Evolutionary conservation across 352 stramenopile species (phyloP), one percentile per base, ranked within the genome.

Genomic region (Pilasporangium apinafurcum): DNA sequence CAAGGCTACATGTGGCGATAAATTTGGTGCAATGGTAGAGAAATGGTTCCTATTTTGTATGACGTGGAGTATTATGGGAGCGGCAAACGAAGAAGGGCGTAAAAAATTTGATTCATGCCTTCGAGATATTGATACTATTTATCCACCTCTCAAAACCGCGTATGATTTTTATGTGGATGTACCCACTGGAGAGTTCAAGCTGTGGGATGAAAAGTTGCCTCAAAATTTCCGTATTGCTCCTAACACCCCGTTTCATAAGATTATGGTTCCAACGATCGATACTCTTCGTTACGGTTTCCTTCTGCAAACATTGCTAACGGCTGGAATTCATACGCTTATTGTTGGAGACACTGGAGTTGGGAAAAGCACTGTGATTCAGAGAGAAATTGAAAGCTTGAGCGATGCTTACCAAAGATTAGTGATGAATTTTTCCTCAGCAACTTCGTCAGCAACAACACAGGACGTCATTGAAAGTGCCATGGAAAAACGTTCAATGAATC

Each of bases 111-210:
- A 92, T 46, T 75, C 84, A 37, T 97, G 79, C 31, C 31, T 97
- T 20, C 84, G 88, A 4, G 91, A 97, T 44, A 92, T 97, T 44
- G 90, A 96, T 45, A 90, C 88, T 0, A 64, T 95, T 24, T 97
- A 96, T 42, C 91, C 91, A 26, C 88, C 90, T 17, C 66, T 92
- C 2, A 91, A 95, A 49, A 97, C 83, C 8, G 73, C 92, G 0
- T 98, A 97, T 56, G 92, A 98, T 51, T 98, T 96, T 50, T 96
- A 71, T 22, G 74, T 97, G 16, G 91, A 98, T 48, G 48, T 73
- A 9, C 58, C 72, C 27, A 61, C 53, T n/a, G 61, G 65, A 5
- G 82, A 93, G 16, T 88, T 93, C 34, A 92, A 89, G 44, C 56
- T 92, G 1, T 92, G 79, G 79, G 79, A 93, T 38, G 81, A 93